These are phyloP conservation scores for Diplodia seriata DNA, from an alignment of 2,329 filamentous ascomycete genomes.

Conservation along the genomic window DNA sequence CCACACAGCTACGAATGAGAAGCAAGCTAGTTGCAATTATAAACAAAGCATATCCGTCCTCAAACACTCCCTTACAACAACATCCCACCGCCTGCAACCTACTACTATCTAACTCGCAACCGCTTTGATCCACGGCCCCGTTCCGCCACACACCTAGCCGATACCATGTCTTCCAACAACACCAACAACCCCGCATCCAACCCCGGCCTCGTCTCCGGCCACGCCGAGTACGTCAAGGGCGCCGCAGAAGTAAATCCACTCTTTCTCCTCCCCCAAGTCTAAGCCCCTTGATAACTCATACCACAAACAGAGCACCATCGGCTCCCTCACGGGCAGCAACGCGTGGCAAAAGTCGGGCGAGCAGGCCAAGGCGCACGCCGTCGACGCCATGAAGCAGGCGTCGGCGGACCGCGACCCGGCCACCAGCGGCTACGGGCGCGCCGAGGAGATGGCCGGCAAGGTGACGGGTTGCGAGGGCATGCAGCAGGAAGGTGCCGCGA, in stretches of 20 bases:
- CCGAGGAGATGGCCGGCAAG: slow-evolving; percentile 70
- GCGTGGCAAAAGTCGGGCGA: slow-evolving; percentile 70
- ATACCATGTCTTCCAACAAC: slow-evolving; percentile 13
- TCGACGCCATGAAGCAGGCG: slow-evolving; percentile 68
- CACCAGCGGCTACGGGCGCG: slow-evolving; percentile 65
- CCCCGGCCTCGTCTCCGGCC: slow-evolving; percentile 64
- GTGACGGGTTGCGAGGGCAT: slow-evolving; percentile 73
- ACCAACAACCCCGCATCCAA: slow-evolving; percentile 18
- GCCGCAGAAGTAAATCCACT: slow-evolving; percentile 63
- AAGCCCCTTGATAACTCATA: too few species aligned
- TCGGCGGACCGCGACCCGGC: slow-evolving; percentile 62
- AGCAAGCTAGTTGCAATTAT: not conserved
- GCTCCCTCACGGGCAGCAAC: slow-evolving; percentile 66
- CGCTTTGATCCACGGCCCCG: not conserved
- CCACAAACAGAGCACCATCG: slow-evolving; percentile 61
- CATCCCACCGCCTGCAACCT: not conserved
- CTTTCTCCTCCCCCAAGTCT: not conserved
- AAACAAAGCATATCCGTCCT: not conserved
- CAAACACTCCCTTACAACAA: not conserved
- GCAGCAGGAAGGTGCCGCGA: slow-evolving; percentile 66
- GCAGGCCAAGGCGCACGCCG: slow-evolving; percentile 67
- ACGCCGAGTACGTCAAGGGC: slow-evolving; percentile 73
- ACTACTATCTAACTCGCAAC: not conserved
- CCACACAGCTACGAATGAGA: not conserved
- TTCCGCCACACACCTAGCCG: too few species aligned